Evolutionary conservation across 202 grass and related monocot genomes (phyloP), one percentile per base, ranked within the genome.

Genomic region (Eragrostis tef): DNA sequence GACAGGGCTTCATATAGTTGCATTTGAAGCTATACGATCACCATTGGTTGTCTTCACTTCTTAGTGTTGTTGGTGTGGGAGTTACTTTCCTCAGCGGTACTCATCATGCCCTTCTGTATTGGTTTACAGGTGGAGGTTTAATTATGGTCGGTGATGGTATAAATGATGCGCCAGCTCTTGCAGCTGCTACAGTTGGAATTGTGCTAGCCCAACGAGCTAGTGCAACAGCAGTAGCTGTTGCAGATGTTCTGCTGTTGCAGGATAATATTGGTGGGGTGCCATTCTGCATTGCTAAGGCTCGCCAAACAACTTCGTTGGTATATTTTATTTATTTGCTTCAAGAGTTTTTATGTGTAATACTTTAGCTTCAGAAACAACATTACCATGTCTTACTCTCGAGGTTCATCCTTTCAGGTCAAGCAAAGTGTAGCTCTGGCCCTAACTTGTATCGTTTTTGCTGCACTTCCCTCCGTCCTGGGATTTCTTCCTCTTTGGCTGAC

Each of bases 61-160:
- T 15, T 21, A n/a, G 67, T 26, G 43, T 17, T 73, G 20, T 82
- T 47, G 50, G 50, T 31, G 50, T 12, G 46, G 10, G 41, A 27
- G 3, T 66, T 64, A 12, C 20, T 57, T 80, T 17, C 20, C 53
- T 19, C 42, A 8, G 11, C 47, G 41, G 41, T 81, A 61, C 21
- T 78, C 17, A 73, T 82, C 58, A 65, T 85, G 21, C 42, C 60
- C 21, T 16, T 20, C 59, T 44, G 14, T 82, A 72, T 68, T 43
- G 27, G 1, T 67, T 89, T 86, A 9, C 84, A 98, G 94, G 84
- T 79, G 92, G 90, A 72, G 94, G 94, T 59, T 85, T 98, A 84
- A 98, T 98, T 86, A 98, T 98, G 94, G 94, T 98, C 6, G 94
- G 94, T 71, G 94, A 98, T 88, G 94, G 94, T 75, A 98, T 98